Conservation (phyloP, 2,329 filamentous ascomycete species). For the Exophiala xenobiotica region DNA sequence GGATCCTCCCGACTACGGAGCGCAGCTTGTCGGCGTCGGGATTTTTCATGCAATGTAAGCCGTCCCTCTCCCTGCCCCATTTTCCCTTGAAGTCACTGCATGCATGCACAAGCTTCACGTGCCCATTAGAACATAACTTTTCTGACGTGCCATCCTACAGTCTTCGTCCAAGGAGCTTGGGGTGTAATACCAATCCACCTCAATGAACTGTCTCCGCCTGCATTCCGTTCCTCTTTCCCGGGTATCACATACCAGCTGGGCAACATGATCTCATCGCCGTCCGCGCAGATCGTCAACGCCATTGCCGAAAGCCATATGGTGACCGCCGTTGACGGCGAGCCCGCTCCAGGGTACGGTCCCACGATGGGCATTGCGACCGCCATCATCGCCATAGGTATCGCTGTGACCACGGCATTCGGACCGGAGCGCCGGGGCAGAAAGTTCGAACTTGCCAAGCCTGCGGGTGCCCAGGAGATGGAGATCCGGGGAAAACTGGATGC, state of each 20-base stretch:
- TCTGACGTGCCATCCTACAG: too few species aligned
- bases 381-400: conserved; percentile 71
- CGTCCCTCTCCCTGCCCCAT: background rate
- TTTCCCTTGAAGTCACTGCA: too few species aligned
- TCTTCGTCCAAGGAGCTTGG: conserved; percentile 70
- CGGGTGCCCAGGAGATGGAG: conserved; percentile 37
- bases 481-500: conserved; percentile 11
- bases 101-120: too few species aligned
- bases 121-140: too few species aligned
- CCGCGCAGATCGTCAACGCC: conserved; percentile 74
- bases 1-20: conserved; percentile 60
- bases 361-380: conserved; percentile 74
- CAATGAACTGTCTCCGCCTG: conserved; percentile 72
- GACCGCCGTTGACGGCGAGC: conserved; percentile 53
- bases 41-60: conserved; percentile 51
- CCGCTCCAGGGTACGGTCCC: conserved; percentile 69
- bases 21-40: conserved; percentile 33
- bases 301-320: conserved; percentile 65
- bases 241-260: conserved; percentile 75
- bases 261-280: conserved; percentile 68
- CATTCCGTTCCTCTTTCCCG: conserved; percentile 72
- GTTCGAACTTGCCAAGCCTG: conserved; percentile 63
- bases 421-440: conserved; percentile 71
- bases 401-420: conserved; percentile 65
- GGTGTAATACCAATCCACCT: conserved; percentile 70